These are phyloP conservation scores for Ochromonas danica DNA, from an alignment of 108 stramenopile genomes.

Conservation along the genomic window DNA sequence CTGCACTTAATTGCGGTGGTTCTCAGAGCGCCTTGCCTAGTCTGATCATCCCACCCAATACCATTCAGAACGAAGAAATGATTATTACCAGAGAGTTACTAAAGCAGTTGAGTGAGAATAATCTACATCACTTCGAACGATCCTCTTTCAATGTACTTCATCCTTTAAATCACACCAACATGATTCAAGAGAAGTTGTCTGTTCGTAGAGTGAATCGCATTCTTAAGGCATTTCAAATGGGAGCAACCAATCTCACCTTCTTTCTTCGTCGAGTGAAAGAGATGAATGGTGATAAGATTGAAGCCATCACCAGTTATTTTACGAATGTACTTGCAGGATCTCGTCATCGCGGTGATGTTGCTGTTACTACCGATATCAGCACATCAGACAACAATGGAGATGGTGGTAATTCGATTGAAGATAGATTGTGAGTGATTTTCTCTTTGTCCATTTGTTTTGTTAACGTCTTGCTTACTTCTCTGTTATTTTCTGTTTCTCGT, in stretches of 20 bases:
- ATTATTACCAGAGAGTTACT: background rate
- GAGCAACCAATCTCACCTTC: background rate
- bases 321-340: too few relatives aligned
- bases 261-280: background rate
- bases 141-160: background rate
- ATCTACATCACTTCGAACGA: background rate
- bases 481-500: too few relatives aligned
- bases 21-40: background rate
- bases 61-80: background rate
- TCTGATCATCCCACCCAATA: background rate
- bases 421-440: too few relatives aligned
- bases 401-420: too few relatives aligned
- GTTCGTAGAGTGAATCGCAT: background rate
- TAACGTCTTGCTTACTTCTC: too few relatives aligned
- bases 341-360: too few relatives aligned
- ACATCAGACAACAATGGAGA: too few relatives aligned
- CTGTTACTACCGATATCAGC: too few relatives aligned
- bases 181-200: background rate
- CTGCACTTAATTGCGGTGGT: background rate
- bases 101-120: background rate
- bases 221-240: constrained; percentile 2
- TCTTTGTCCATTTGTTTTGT: too few relatives aligned
- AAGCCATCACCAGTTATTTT: background rate
- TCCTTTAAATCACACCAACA: constrained; percentile 18
- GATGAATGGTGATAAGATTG: background rate